Percentiles rank a stretch among this genome's conserved stretches.
Evolutionary conservation across 2,329 filamentous ascomycete genomes (phyloP).

Genomic region (Fusarium sp.): DNA sequence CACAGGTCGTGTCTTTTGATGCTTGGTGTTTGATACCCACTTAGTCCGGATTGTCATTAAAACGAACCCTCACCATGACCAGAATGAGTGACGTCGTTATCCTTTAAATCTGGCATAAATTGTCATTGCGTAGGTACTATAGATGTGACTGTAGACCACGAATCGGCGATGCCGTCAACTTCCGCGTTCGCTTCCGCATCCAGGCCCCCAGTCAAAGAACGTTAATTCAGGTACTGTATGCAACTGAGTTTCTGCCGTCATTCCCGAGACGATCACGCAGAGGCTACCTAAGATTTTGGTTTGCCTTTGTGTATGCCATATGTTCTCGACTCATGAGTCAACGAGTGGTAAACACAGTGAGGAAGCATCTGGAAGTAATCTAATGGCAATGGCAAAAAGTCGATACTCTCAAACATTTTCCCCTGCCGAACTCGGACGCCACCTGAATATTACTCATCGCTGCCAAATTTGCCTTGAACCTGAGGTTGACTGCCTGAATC

Average conservation of each 20-base stretch:
- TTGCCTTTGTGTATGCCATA: neutral
- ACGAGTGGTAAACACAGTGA: neutral
- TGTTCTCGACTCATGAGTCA: slow-evolving; percentile 25
- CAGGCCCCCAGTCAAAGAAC: neutral
- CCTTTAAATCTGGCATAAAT: neutral
- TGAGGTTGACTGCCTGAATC: slow-evolving; percentile 4
- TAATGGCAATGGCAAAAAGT: neutral
- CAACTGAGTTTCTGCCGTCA: neutral
- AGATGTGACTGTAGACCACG: neutral
- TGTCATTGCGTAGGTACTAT: slow-evolving; percentile 1
- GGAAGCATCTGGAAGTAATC: slow-evolving; percentile 29
- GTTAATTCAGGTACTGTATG: slow-evolving; percentile 4
- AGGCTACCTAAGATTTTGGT: neutral
- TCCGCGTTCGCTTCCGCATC: slow-evolving; percentile 12
- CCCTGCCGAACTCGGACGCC: slow-evolving; percentile 25
- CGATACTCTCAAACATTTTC: neutral
- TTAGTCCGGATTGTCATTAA: neutral
- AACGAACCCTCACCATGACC: neutral
- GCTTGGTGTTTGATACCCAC: slow-evolving; percentile 11
- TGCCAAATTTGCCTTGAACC: neutral
- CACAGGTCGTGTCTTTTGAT: neutral
- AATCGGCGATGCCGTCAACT: slow-evolving; percentile 29
- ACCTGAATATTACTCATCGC: slow-evolving; percentile 15
- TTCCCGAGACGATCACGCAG: slow-evolving; percentile 1
- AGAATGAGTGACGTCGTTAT: slow-evolving; percentile 23